Conservation (phyloP, 495 filamentous ascomycete genomes). For the Apodospora peruviana region DNA sequence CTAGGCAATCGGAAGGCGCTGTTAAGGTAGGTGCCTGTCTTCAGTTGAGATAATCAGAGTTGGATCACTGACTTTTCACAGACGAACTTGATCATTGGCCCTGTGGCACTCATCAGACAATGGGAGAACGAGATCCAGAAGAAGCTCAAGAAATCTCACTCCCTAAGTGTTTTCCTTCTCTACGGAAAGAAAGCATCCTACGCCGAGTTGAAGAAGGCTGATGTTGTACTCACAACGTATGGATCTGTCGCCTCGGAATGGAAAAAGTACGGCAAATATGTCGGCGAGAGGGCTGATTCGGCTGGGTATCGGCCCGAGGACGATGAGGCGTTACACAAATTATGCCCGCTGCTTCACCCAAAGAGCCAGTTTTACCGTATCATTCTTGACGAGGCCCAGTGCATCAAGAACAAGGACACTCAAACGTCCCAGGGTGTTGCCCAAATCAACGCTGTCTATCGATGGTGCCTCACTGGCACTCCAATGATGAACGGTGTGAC, state of each 20-base stretch:
- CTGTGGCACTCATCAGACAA: slow-evolving; percentile 80
- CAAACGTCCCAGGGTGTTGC: slow-evolving; percentile 58
- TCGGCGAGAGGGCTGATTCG: slow-evolving; percentile 13
- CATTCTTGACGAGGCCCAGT: slow-evolving; percentile 91
- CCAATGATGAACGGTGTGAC: slow-evolving; percentile 89
- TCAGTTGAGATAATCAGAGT: background rate
- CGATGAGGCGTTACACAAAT: slow-evolving; percentile 22
- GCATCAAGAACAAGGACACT: slow-evolving; percentile 80
- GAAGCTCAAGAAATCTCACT: slow-evolving; percentile 56
- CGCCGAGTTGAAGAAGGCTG: slow-evolving; percentile 58
- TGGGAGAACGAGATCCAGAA: slow-evolving; percentile 81
- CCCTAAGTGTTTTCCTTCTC: slow-evolving; percentile 60
- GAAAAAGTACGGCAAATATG: slow-evolving; percentile 36
- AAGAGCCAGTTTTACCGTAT: slow-evolving; percentile 72
- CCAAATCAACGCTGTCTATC: slow-evolving; percentile 55
- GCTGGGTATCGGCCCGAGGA: slow-evolving; percentile 7
- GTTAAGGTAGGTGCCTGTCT: slow-evolving; percentile 17
- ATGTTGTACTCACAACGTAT: slow-evolving; percentile 88
- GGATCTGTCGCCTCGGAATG: slow-evolving; percentile 70
- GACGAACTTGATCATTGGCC: slow-evolving; percentile 83
- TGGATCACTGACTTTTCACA: slow-evolving; percentile 27
- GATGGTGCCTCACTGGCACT: slow-evolving; percentile 87
- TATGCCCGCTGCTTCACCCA: slow-evolving; percentile 59
- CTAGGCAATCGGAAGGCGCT: slow-evolving; percentile 56
- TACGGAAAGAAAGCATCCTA: slow-evolving; percentile 56